A percentile compares a stretch with the other conserved stretches of the same genome.
Conservation (phyloP, 2,329 filamentous ascomycete genomes). For the Fusarium lateritium region DNA sequence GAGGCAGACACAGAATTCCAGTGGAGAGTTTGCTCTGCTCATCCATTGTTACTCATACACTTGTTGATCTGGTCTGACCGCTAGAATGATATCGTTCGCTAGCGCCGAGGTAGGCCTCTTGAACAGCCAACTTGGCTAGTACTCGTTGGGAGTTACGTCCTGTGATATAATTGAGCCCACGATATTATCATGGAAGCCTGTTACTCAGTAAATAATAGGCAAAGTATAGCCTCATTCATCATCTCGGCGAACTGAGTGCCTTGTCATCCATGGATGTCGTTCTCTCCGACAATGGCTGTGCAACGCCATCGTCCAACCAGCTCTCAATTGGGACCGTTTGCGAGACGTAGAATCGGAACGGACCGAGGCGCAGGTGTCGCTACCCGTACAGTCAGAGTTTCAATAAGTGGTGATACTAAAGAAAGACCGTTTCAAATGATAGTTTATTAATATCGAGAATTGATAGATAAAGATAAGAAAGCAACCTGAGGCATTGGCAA, state of each 20-base stretch:
- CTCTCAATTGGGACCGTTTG: conserved; percentile 21
- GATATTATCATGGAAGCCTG: conserved; percentile 11
- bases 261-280: neutral
- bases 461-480: conserved; percentile 6
- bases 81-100: conserved; percentile 33
- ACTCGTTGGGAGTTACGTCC: conserved; percentile 8
- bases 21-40: conserved; percentile 11
- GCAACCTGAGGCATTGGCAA: conserved; percentile 42
- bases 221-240: neutral
- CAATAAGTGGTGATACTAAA: conserved; percentile 1
- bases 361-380: conserved; percentile 41
- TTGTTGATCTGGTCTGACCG: conserved; percentile 26
- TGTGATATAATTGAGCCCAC: conserved; percentile 5
- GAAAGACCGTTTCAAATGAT: too few relatives aligned
- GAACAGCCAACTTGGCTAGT: neutral
- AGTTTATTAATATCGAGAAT: conserved; percentile 1
- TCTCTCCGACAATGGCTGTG: conserved; percentile 31
- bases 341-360: conserved; percentile 41
- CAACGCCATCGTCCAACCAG: conserved; percentile 32
- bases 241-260: neutral
- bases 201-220: conserved; percentile 5
- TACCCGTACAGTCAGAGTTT: conserved; percentile 17
- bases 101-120: conserved; percentile 16
- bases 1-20: conserved; percentile 36
- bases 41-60: conserved; percentile 5